Evolutionary conservation across 257 asterid genomes (phyloP).

Genomic region (Ophiorrhiza pumila): DNA sequence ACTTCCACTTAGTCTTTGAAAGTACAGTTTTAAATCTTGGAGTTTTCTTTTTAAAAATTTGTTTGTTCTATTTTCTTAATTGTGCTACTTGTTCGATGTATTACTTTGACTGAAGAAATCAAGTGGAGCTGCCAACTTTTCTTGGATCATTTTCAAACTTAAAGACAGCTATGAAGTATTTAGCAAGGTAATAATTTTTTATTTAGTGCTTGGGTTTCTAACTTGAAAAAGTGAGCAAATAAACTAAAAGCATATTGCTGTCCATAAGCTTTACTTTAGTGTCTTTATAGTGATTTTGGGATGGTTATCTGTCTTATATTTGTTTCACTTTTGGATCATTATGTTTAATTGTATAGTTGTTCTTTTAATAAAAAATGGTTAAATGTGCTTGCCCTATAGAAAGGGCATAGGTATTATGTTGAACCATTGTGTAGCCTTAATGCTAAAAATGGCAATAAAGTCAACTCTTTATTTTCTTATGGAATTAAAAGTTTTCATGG

Average conservation of each 20-base stretch:
- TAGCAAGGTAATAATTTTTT: constrained; percentile 52
- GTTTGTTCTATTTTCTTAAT: neutral
- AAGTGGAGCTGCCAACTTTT: constrained; percentile 70
- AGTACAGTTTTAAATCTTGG: neutral
- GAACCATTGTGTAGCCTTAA: neutral
- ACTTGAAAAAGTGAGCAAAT: neutral
- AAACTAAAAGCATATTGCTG: no score
- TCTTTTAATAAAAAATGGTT: no score
- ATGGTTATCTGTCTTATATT: no score
- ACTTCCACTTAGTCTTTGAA: neutral
- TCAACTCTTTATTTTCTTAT: no score
- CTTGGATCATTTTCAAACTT: constrained; percentile 56
- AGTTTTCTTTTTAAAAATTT: neutral
- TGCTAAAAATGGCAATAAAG: neutral
- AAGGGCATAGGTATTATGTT: neutral
- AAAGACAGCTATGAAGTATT: constrained; percentile 71
- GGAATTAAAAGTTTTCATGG: no score
- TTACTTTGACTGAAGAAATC: constrained; percentile 43
- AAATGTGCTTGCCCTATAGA: neutral
- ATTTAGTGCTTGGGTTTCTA: neutral
- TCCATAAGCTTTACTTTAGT: neutral
- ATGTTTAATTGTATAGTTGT: no score
- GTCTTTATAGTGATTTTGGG: neutral
- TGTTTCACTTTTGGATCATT: neutral
- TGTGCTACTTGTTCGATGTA: neutral